phyloP scores from a whole-genome alignment of 1,284 basidiomycete genomes.

The Ceratobasidium sp. region DNA sequence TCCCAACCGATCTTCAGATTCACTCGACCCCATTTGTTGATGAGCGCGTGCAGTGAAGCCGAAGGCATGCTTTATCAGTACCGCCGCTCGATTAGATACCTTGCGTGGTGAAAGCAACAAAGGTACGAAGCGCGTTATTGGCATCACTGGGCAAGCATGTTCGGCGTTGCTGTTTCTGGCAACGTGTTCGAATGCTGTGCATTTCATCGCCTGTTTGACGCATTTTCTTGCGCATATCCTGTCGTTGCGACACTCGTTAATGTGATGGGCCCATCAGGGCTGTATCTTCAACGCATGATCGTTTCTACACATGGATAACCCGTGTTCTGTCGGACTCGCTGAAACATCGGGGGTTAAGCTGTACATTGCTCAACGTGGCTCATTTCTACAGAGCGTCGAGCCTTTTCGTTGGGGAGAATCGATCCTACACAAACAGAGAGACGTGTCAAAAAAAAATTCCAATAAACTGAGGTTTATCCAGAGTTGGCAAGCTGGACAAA shows the following conservation, averaged over 20 bases:
- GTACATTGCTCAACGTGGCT: conserved; percentile 4
- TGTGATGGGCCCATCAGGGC: conserved; percentile 32
- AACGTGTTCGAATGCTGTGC: conserved; percentile 28
- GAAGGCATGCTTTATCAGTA: too few relatives aligned
- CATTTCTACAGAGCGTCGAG: not conserved
- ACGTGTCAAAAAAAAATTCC: too few relatives aligned
- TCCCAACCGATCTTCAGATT: too few relatives aligned
- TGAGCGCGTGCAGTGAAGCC: not conserved
- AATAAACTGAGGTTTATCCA: not conserved
- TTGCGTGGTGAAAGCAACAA: conserved; percentile 25
- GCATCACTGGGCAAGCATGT: conserved; percentile 21
- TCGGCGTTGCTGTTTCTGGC: not conserved
- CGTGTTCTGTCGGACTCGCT: conserved; percentile 10
- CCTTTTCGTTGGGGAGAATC: too few relatives aligned
- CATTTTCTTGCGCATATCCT: conserved; percentile 4
- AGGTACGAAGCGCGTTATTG: conserved; percentile 6
- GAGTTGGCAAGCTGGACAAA: not conserved
- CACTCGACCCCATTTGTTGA: too few relatives aligned
- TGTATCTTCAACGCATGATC: conserved; percentile 28
- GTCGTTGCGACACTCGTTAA: conserved; percentile 1
- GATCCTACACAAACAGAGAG: too few relatives aligned
- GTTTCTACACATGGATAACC: not conserved
- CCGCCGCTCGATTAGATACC: not conserved
- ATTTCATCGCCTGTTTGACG: conserved; percentile 22
- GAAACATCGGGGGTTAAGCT: conserved; percentile 8